phyloP scores from a whole-genome alignment of 345 rosid genomes.

The Linum tenue region DNA sequence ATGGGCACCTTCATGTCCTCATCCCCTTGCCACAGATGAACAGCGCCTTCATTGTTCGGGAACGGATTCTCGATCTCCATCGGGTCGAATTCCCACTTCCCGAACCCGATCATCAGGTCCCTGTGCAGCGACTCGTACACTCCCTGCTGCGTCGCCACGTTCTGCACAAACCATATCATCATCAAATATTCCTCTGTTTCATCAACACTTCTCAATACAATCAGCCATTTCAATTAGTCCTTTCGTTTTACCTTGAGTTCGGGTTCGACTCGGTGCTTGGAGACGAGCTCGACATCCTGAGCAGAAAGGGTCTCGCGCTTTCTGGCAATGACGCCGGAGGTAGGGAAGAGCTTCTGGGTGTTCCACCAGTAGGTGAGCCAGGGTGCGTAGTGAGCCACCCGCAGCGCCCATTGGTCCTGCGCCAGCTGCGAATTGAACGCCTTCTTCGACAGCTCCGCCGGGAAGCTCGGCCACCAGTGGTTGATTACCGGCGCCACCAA shows the following conservation, averaged over 20 bases:
- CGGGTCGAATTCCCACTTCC: conserved; percentile 2
- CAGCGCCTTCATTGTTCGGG: conserved; percentile 2
- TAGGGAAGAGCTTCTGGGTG: conserved; percentile 6
- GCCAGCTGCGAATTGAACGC: not conserved
- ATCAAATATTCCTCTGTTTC: not conserved
- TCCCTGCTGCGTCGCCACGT: conserved; percentile 1
- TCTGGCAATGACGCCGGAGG: not conserved
- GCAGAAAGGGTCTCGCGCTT: not conserved
- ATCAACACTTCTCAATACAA: too few species aligned
- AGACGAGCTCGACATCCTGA: not conserved
- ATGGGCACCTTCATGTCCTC: conserved; percentile 13
- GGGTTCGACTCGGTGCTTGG: not conserved
- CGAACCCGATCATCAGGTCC: conserved; percentile 2
- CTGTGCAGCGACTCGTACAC: conserved; percentile 3
- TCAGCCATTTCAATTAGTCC: too few species aligned
- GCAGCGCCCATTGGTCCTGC: not conserved
- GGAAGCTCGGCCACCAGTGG: conserved; percentile 3
- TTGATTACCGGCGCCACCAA: not conserved
- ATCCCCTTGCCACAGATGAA: conserved; percentile 8
- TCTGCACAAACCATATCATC: not conserved
- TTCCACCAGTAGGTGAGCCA: conserved; percentile 6
- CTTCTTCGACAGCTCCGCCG: not conserved
- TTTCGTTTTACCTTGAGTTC: not conserved
- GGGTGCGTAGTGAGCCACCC: not conserved
- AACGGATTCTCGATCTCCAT: conserved; percentile 2